Evolutionary conservation across 371 early-diverging fungal species (phyloP).

Genomic region (Aphelidium insulamus): DNA sequence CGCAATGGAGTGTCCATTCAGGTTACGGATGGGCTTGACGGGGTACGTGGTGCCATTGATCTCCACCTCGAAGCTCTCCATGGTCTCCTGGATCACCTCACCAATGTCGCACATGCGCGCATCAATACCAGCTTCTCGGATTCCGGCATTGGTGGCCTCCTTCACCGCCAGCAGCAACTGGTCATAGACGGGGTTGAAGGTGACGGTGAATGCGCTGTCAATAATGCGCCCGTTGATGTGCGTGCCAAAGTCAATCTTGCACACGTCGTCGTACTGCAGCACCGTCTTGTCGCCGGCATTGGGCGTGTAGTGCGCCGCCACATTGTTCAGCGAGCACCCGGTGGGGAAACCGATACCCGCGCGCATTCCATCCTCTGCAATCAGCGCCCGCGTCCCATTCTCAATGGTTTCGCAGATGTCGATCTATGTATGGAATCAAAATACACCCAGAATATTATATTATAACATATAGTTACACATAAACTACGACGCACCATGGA

Average conservation of each 20-base stretch:
- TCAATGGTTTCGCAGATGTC: conserved; percentile 88
- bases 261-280: conserved; percentile 77
- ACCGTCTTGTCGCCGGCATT: conserved; percentile 91
- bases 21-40: conserved; percentile 87
- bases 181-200: conserved; percentile 86
- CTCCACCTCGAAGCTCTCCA: conserved; percentile 95
- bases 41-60: conserved; percentile 83
- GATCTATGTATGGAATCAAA: too few species aligned
- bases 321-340: conserved; percentile 88
- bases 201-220: conserved; percentile 94
- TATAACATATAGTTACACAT: too few species aligned
- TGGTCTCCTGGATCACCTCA: conserved; percentile 87
- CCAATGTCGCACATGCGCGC: conserved; percentile 93
- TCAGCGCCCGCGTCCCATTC: conserved; percentile 73
- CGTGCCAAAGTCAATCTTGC: conserved; percentile 98
- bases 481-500: too few species aligned
- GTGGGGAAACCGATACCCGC: conserved; percentile 98
- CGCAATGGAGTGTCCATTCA: conserved; percentile 96
- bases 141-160: conserved; percentile 95
- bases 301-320: conserved; percentile 99
- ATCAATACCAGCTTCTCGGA: conserved; percentile 90
- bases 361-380: conserved; percentile 76
- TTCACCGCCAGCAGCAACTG: conserved; percentile 71
- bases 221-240: conserved; percentile 95
- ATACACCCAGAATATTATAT: too few species aligned